Conservation (phyloP, 2,329 filamentous ascomycete genomes). For the Alternaria angustiovoidea region DNA sequence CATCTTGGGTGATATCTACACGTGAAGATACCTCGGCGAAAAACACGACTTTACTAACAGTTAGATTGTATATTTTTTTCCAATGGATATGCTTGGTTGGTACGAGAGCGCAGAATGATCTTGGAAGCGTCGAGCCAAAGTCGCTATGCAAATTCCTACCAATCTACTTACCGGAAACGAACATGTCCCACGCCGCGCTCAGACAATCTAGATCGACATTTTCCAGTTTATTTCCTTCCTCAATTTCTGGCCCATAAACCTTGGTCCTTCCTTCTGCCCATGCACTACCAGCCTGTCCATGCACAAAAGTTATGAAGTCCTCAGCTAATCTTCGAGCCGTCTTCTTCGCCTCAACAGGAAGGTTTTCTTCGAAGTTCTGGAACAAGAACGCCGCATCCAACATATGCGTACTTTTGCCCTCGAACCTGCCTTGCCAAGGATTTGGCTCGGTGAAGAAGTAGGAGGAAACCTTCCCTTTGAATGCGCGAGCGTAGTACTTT, state of each 20-base stretch:
- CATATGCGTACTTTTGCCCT: slow-evolving; percentile 34
- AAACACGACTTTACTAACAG: not conserved
- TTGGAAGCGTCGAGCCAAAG: not conserved
- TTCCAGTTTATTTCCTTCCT: not conserved
- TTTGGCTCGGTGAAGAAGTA: slow-evolving; percentile 37
- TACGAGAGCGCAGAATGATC: not conserved
- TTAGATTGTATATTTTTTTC: not conserved
- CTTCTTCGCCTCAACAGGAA: slow-evolving; percentile 7
- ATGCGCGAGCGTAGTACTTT: slow-evolving; percentile 45
- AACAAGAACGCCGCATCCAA: slow-evolving; percentile 41
- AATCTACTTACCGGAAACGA: slow-evolving; percentile 21
- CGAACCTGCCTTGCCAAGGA: slow-evolving; percentile 37
- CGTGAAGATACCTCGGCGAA: not conserved
- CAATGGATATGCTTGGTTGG: too few species aligned
- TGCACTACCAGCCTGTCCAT: slow-evolving; percentile 18
- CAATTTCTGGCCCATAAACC: slow-evolving; percentile 14
- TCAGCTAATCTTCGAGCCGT: slow-evolving; percentile 21
- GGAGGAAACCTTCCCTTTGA: slow-evolving; percentile 23
- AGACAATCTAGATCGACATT: not conserved
- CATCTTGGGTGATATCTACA: not conserved
- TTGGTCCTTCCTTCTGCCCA: slow-evolving; percentile 7
- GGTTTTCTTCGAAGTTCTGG: slow-evolving; percentile 32
- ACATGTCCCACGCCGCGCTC: slow-evolving; percentile 32
- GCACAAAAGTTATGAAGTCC: slow-evolving; percentile 33
- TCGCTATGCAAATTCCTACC: not conserved